phyloP scores from a whole-genome alignment of 2,329 filamentous ascomycete species.

The Juglanconis sp. region DNA sequence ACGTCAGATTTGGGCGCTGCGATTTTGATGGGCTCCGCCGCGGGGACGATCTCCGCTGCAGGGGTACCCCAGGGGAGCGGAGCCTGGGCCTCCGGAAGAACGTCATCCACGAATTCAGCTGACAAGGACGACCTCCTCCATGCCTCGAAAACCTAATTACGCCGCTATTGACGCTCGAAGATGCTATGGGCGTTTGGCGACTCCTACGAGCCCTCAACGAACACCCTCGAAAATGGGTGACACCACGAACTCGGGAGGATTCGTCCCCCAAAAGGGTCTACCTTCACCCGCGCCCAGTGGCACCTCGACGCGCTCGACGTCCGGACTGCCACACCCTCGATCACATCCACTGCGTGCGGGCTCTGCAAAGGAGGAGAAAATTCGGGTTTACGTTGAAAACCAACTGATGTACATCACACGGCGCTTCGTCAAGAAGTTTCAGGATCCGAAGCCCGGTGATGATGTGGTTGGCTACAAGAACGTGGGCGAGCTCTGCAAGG shows the following conservation, averaged over 20 bases:
- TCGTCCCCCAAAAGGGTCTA: slow-evolving; percentile 42
- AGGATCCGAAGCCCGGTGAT: slow-evolving; percentile 42
- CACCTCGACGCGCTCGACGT: slow-evolving; percentile 36
- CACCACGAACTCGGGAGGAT: slow-evolving; percentile 40
- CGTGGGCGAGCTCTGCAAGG: slow-evolving; percentile 68
- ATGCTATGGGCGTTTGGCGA: slow-evolving; percentile 10
- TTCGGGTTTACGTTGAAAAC: slow-evolving; percentile 55
- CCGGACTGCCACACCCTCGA: slow-evolving; percentile 54
- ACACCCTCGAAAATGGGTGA: slow-evolving; percentile 25
- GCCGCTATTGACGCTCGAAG: background rate
- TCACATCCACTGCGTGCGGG: slow-evolving; percentile 50
- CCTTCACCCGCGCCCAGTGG: slow-evolving; percentile 55
- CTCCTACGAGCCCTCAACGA: background rate
- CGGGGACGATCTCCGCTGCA: background rate
- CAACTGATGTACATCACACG: slow-evolving; percentile 52
- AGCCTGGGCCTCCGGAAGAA: background rate
- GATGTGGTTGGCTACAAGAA: slow-evolving; percentile 51
- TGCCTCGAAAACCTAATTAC: background rate
- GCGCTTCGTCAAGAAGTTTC: slow-evolving; percentile 59
- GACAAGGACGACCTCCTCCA: background rate
- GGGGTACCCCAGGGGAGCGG: background rate
- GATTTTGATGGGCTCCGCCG: slow-evolving; percentile 2
- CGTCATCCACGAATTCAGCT: background rate
- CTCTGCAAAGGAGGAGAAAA: slow-evolving; percentile 58
- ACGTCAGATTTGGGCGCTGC: slow-evolving; percentile 13